Base-by-base conservation (phyloP, 768 basidiomycete species). In the Clitopilus passeckerianus region DNA sequence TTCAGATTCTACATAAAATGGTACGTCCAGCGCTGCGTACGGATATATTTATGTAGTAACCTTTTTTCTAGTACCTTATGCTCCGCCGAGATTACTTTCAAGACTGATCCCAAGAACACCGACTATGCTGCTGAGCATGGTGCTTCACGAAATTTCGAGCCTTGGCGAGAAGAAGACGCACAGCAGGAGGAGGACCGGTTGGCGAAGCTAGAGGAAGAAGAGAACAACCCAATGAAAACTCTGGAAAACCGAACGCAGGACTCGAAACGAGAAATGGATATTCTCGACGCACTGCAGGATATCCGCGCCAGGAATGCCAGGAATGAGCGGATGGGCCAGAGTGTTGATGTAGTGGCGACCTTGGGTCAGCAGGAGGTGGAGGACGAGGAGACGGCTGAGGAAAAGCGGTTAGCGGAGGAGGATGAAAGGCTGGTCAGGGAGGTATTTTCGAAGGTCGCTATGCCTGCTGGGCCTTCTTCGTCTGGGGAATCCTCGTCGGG, bases 81-180 rank as follows among this genome's bases (percentile, higher is more conserved):
- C 70, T 97, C 95, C 2, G 91, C 96, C 8, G 97, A 99, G 71
- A 98, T 99, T 64, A 98, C 97, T 0, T 99, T 99, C 86, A 98
- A 98, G 74, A 99, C 97, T 0, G 96, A 99, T 70, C 96, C 96
- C 18, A 96, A 96, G 81, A 95, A 97, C 70, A 95, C 95, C 0
- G 94, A 96, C 70, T 96, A 96, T 65, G 43, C 80, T 18, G 93
- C 93, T 44, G 96, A 99, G 74, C 96, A 98, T 68, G 97, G 97
- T 30, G 97, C 97, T 27, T 94, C 91, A 4, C 86, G 97, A 5
- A 99, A 98, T 71, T 98, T 98, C 68, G 97, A 99, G 74, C 94
- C 95, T 12, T 98, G 95, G 95, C 76, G 93, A 66, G 93, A 95
- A 58, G 89, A 93, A 68, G 66, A 80, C 63, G 88, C 83, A 0